Percentiles rank a stretch among this genome's conserved stretches.
Conservation (phyloP, 2,329 filamentous ascomycete genomes). For the Diaporthe sp. region DNA sequence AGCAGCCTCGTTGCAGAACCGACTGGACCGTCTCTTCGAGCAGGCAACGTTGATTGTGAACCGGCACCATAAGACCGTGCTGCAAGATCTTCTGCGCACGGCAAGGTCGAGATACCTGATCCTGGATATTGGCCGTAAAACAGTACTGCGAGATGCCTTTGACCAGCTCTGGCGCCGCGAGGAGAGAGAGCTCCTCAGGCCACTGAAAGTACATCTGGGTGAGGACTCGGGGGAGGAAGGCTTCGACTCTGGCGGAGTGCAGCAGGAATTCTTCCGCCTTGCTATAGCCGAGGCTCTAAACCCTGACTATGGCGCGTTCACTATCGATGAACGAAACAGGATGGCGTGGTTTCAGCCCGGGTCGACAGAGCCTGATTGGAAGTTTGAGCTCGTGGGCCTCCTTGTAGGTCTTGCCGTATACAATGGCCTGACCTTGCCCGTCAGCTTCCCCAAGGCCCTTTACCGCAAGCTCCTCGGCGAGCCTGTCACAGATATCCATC, state of each 20-base stretch:
- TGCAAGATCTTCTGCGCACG: constrained; percentile 74
- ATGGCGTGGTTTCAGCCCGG: constrained; percentile 92
- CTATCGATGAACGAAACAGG: constrained; percentile 79
- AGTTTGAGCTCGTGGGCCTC: constrained; percentile 89
- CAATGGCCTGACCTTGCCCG: constrained; percentile 91
- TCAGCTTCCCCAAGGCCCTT: constrained; percentile 88
- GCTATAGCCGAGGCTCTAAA: constrained; percentile 84
- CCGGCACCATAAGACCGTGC: constrained; percentile 69
- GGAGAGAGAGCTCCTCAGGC: constrained; percentile 83
- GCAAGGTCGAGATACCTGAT: constrained; percentile 80
- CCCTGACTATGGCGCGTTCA: constrained; percentile 84
- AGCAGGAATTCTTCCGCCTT: constrained; percentile 95
- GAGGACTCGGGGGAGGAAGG: constrained; percentile 88
- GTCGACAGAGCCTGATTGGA: constrained; percentile 86
- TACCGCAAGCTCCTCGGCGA: constrained; percentile 84
- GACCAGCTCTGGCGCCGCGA: constrained; percentile 93
- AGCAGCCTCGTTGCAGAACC: constrained; percentile 69
- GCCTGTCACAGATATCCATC: constrained; percentile 77
- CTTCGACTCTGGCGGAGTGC: constrained; percentile 93
- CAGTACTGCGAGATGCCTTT: constrained; percentile 80
- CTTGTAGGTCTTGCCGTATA: constrained; percentile 92
- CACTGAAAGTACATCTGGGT: constrained; percentile 89
- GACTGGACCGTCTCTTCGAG: constrained; percentile 69
- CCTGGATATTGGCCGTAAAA: constrained; percentile 75
- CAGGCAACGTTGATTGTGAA: constrained; percentile 69